Percentiles rank a stretch among this genome's conserved stretches.
Evolutionary conservation across 2,329 filamentous ascomycete species (phyloP).

Genomic region (Nigrospora oryzae): DNA sequence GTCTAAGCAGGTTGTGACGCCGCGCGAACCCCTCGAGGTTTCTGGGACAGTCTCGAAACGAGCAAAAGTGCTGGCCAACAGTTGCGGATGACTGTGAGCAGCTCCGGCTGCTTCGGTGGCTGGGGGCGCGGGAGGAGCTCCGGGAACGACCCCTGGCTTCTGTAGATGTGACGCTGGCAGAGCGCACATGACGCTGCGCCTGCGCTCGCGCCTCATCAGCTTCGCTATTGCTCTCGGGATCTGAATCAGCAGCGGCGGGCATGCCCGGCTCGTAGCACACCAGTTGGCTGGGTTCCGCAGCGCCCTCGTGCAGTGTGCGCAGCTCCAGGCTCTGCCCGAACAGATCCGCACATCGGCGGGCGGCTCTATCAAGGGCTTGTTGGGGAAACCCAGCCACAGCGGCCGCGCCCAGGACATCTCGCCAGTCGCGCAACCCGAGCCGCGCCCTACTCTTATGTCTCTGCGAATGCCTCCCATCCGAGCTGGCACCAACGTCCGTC

Average conservation of each 20-base stretch:
- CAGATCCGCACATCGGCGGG: slow-evolving; percentile 64
- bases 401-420: slow-evolving; percentile 73
- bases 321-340: slow-evolving; percentile 68
- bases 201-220: slow-evolving; percentile 1
- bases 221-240: slow-evolving; percentile 8
- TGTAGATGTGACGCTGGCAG: slow-evolving; percentile 4
- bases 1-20: slow-evolving; percentile 27
- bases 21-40: slow-evolving; percentile 26
- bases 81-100: slow-evolving; percentile 12
- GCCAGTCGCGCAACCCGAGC: slow-evolving; percentile 62
- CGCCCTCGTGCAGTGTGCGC: slow-evolving; percentile 32
- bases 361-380: slow-evolving; percentile 57
- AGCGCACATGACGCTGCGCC: slow-evolving; percentile 1
- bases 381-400: slow-evolving; percentile 63
- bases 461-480: not conserved
- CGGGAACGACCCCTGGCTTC: slow-evolving; percentile 2
- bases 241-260: slow-evolving; percentile 2
- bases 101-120: slow-evolving; percentile 2
- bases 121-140: not conserved
- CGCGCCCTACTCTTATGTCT: slow-evolving; percentile 8
- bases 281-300: slow-evolving; percentile 5
- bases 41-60: slow-evolving; percentile 25
- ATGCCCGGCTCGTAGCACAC: slow-evolving; percentile 20
- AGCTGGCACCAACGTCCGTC: not conserved
- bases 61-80: slow-evolving; percentile 21